phyloP scores from a whole-genome alignment of 1,284 basidiomycete genomes.

The Tranzscheliella williamsii region DNA sequence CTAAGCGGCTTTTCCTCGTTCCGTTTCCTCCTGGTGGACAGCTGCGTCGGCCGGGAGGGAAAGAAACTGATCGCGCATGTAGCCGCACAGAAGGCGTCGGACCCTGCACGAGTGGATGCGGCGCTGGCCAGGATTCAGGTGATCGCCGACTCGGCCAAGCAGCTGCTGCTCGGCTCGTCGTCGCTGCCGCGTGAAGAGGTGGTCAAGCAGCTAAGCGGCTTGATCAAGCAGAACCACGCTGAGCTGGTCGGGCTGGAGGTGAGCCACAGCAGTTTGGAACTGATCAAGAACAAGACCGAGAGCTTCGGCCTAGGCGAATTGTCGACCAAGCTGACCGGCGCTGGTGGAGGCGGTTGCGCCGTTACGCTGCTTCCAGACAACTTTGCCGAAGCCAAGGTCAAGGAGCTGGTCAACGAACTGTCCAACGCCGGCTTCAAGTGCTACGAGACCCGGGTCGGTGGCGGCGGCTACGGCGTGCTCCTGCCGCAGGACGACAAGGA shows the following conservation, averaged over 20 bases:
- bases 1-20: constrained; percentile 72
- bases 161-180: constrained; percentile 27
- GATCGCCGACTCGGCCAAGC: constrained; percentile 46
- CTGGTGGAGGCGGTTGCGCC: constrained; percentile 97
- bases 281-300: constrained; percentile 73
- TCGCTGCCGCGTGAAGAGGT: constrained; percentile 16
- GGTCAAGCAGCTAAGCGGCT: constrained; percentile 22
- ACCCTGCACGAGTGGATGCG: constrained; percentile 62
- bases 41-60: constrained; percentile 87
- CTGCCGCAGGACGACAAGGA: constrained; percentile 59
- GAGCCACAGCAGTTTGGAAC: constrained; percentile 84
- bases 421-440: constrained; percentile 72
- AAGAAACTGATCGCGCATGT: constrained; percentile 92
- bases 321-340: constrained; percentile 95
- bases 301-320: constrained; percentile 68
- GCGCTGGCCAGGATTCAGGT: constrained; percentile 33
- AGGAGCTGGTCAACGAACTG: constrained; percentile 33
- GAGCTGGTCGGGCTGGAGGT: constrained; percentile 89
- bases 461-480: constrained; percentile 84
- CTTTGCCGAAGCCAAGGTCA: constrained; percentile 46
- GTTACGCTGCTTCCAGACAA: constrained; percentile 92
- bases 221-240: constrained; percentile 82
- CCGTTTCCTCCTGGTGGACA: constrained; percentile 87
- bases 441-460: constrained; percentile 89
- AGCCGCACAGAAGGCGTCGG: constrained; percentile 71